These are phyloP conservation scores for Boletus rex-veris DNA, from an alignment of 768 basidiomycete species.

Conservation along the genomic window DNA sequence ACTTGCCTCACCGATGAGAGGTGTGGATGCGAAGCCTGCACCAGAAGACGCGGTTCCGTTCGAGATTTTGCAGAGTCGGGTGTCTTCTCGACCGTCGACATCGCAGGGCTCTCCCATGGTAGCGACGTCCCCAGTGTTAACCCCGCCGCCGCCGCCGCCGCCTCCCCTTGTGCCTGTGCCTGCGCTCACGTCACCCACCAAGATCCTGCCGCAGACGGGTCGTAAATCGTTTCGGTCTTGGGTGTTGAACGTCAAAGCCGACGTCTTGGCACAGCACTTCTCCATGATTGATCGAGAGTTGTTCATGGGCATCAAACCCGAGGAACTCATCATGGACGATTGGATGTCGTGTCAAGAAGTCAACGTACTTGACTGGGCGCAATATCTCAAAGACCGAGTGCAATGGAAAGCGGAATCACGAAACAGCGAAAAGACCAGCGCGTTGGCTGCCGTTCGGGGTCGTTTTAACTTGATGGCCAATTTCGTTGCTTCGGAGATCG, in stretches of 20 bases:
- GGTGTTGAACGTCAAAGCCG: constrained; percentile 59
- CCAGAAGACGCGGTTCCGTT: constrained; percentile 61
- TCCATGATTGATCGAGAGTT: constrained; percentile 87
- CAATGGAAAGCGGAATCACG: constrained; percentile 62
- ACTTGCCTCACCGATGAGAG: constrained; percentile 30
- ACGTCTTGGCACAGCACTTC: constrained; percentile 70
- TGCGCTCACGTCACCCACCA: constrained; percentile 29
- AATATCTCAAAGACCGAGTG: constrained; percentile 73
- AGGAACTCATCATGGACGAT: constrained; percentile 77
- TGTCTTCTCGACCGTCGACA: constrained; percentile 39
- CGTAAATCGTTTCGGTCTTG: constrained; percentile 66
- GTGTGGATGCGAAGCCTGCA: constrained; percentile 45
- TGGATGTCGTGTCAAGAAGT: constrained; percentile 61
- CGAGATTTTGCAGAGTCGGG: constrained; percentile 62
- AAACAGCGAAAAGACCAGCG: constrained; percentile 60
- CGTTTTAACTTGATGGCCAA: constrained; percentile 83
- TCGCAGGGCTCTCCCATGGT: constrained; percentile 28
- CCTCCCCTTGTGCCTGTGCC: not conserved
- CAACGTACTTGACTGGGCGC: constrained; percentile 78
- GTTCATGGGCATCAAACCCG: constrained; percentile 80
- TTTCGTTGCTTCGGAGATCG: constrained; percentile 78
- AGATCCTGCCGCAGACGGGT: constrained; percentile 35
- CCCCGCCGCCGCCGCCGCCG: not conserved
- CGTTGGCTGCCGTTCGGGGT: constrained; percentile 69
- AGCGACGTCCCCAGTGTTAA: constrained; percentile 9